Evolutionary conservation across 768 basidiomycete species (phyloP).

Genomic region (Tricholoma bakamatsutake): DNA sequence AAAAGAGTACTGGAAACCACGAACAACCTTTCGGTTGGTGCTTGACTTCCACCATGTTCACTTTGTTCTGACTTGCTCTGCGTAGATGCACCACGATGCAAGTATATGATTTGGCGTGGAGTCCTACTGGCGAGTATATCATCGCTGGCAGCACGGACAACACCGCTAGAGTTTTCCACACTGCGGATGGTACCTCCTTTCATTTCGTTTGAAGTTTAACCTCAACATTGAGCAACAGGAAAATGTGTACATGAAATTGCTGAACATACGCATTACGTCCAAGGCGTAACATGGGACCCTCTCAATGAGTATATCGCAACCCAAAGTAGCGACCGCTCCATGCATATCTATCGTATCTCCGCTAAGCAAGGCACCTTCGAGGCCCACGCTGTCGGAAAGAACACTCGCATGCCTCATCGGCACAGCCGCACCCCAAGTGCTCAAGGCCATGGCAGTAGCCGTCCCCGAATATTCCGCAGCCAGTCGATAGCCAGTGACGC

Average conservation of each 20-base stretch:
- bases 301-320: conserved; percentile 96
- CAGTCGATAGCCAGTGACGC: conserved; percentile 74
- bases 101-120: conserved; percentile 98
- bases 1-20: conserved; percentile 93
- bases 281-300: conserved; percentile 99
- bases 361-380: conserved; percentile 79
- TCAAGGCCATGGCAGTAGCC: conserved; percentile 34
- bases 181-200: conserved; percentile 52
- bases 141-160: conserved; percentile 98
- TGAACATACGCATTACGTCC: conserved; percentile 95
- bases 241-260: conserved; percentile 86
- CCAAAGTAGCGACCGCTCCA: conserved; percentile 92
- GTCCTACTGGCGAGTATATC: conserved; percentile 89
- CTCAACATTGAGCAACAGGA: conserved; percentile 35
- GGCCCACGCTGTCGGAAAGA: conserved; percentile 87
- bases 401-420: conserved; percentile 67
- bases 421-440: conserved; percentile 68
- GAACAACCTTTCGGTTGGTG: conserved; percentile 73
- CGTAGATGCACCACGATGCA: conserved; percentile 90
- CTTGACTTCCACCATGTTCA: not conserved
- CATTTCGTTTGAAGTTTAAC: not conserved
- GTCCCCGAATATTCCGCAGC: conserved; percentile 57
- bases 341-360: conserved; percentile 88
- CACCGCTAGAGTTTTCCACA: conserved; percentile 77
- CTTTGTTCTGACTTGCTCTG: not conserved